These are phyloP conservation scores for Geotrichum phurueaensis DNA, from an alignment of 1,139 yeast species.

Conservation along the genomic window DNA sequence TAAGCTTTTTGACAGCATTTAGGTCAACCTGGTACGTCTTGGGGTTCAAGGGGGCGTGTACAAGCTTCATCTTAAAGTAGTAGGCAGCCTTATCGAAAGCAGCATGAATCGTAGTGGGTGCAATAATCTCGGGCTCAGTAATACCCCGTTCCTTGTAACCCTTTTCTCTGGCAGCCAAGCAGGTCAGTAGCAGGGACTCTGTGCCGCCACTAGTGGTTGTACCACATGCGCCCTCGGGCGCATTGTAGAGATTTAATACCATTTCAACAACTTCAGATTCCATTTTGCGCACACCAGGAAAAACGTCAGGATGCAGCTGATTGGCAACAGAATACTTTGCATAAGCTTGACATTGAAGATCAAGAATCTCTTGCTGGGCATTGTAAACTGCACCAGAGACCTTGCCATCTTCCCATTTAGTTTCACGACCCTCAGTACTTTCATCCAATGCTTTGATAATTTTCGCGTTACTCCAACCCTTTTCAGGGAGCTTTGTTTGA, in stretches of 20 bases:
- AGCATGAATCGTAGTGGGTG: conserved; percentile 88
- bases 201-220: conserved; percentile 97
- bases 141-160: conserved; percentile 61
- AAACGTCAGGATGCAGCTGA: conserved; percentile 94
- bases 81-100: conserved; percentile 92
- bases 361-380: conserved; percentile 72
- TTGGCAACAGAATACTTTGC: conserved; percentile 77
- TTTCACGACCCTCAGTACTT: conserved; percentile 46
- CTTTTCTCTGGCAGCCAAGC: conserved; percentile 70
- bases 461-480: conserved; percentile 46
- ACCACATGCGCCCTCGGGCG: conserved; percentile 69
- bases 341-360: conserved; percentile 71
- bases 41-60: conserved; percentile 73
- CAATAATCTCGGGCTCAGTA: conserved; percentile 75
- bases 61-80: conserved; percentile 81
- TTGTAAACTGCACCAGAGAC: conserved; percentile 96
- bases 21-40: conserved; percentile 63
- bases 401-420: conserved; percentile 77
- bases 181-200: conserved; percentile 78
- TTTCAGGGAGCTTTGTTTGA: conserved; percentile 49
- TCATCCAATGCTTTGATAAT: conserved; percentile 44
- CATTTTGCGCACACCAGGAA: conserved; percentile 95
- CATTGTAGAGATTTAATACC: conserved; percentile 76
- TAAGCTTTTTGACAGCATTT: conserved; percentile 53
- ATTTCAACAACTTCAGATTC: conserved; percentile 91